phyloP scores from a whole-genome alignment of 2,329 filamentous ascomycete species.

The Grosmannia huntii region DNA sequence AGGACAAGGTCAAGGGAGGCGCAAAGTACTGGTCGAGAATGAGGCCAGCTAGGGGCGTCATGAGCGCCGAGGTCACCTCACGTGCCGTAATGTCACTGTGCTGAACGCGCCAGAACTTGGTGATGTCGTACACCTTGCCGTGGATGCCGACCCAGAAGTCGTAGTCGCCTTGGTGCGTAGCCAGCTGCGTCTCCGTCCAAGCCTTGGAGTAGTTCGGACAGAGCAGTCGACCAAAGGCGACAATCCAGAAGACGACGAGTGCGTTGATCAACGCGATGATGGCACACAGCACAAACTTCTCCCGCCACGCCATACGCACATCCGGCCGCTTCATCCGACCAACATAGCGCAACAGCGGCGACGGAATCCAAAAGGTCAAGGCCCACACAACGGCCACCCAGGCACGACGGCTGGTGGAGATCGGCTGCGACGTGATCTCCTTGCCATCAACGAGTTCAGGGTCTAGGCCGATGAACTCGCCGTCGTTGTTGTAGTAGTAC shows the following conservation, averaged over 20 bases:
- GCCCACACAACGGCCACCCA: constrained; percentile 82
- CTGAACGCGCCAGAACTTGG: constrained; percentile 72
- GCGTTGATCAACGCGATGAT: constrained; percentile 75
- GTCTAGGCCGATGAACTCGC: constrained; percentile 59
- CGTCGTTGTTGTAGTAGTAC: constrained; percentile 60
- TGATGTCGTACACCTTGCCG: constrained; percentile 84
- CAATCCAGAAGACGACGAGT: constrained; percentile 80
- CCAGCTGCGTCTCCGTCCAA: constrained; percentile 62
- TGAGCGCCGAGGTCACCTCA: constrained; percentile 42
- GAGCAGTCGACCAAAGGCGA: constrained; percentile 69
- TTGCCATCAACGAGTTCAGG: constrained; percentile 67
- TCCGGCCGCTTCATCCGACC: constrained; percentile 96
- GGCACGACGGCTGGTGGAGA: constrained; percentile 49
- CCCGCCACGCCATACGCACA: constrained; percentile 93
- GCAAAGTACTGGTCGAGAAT: constrained; percentile 79
- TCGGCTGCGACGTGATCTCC: constrained; percentile 56
- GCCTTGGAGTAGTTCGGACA: constrained; percentile 89
- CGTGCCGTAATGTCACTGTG: constrained; percentile 64
- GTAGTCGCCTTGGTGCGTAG: constrained; percentile 53
- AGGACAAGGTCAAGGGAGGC: constrained; percentile 62
- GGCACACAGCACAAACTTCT: constrained; percentile 75
- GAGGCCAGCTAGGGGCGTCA: constrained; percentile 66
- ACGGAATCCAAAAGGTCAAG: constrained; percentile 90
- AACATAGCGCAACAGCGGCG: constrained; percentile 62
- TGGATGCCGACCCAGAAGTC: constrained; percentile 83